Conservation (phyloP, 495 filamentous ascomycete species). For the Penicillium ucsense region DNA sequence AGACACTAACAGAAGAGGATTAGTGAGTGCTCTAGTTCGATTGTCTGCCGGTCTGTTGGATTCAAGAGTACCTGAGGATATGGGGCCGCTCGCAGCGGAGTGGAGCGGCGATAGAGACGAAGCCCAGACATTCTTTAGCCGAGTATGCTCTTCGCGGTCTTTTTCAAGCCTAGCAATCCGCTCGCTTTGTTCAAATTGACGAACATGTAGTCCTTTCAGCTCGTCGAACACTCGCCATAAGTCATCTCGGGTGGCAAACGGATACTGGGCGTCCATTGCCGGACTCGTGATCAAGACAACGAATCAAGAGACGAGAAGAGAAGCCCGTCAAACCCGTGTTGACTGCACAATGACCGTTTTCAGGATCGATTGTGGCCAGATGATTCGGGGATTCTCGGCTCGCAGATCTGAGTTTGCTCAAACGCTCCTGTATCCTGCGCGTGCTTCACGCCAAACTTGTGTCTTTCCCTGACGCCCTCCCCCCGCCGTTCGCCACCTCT, state of each 20-base stretch:
- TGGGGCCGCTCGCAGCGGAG: constrained; percentile 51
- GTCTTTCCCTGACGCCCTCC: neutral
- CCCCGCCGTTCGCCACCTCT: constrained; percentile 22
- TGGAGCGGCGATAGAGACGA: constrained; percentile 65
- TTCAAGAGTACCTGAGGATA: constrained; percentile 59
- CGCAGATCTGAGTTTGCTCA: too few species aligned
- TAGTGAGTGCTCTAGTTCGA: neutral
- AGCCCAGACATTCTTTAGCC: constrained; percentile 79
- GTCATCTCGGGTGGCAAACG: constrained; percentile 62
- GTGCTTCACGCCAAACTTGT: neutral
- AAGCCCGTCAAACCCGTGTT: too few species aligned
- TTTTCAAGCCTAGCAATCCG: constrained; percentile 70
- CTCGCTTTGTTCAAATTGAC: constrained; percentile 74
- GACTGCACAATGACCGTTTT: too few species aligned
- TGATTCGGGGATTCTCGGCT: too few species aligned
- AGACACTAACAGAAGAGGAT: constrained; percentile 45
- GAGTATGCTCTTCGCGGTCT: constrained; percentile 70
- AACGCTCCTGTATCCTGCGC: too few species aligned
- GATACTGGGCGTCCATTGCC: constrained; percentile 56
- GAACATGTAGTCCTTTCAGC: constrained; percentile 68
- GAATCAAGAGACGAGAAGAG: neutral
- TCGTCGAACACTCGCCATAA: constrained; percentile 82
- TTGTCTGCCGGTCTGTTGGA: too few species aligned
- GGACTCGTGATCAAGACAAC: neutral
- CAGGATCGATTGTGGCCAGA: too few species aligned